Evolutionary conservation across 306 rosid genomes (phyloP), one percentile per base, ranked within the genome.

Genomic region (Trifolium fragiferum): DNA sequence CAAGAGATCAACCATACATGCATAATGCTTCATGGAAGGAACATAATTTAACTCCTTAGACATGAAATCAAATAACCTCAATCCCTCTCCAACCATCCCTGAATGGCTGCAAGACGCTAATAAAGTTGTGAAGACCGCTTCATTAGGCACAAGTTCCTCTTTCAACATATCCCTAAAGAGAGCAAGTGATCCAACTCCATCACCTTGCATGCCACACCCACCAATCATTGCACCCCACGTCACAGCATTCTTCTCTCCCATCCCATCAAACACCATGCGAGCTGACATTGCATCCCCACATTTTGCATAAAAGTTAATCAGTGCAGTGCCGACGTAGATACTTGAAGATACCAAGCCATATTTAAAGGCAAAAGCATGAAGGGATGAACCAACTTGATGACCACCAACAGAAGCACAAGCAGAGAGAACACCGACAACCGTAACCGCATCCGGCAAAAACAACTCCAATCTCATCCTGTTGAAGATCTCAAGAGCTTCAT

Each of bases 171-270:
- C 88, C 70, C 70, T 59, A 73, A 92, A 90, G 66, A 92, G 80
- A 14, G 85, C 75, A 13, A 86, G 80, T 35, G 96, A 89, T n/a
- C 85, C 88, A 68, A 43, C 73, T 21, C 86, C 88, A 70, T 89
- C 90, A 35, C 92, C 97, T 27, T 86, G 93, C 83, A 88, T 85
- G 59, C 96, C 96, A 63, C 84, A 89, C 15, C 96, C 89, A 74
- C 91, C 81, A 54, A 92, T 89, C 91, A 92, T 92, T 1, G 93
- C 90, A 43, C 92, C 76, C 97, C 97, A 88, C 0, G 92, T 89
- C 65, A 90, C 70, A 1, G 77, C 62, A 74, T 87, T 90, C 87
- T 88, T 92, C 79, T 79, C 87, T 69, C 63, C 77, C 96, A 92
- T 89, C 59, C 67, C 82, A 76, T 92, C 86, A 75, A 92, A 89